Base-by-base conservation (phyloP, 495 filamentous ascomycete genomes). In the Letharia lupina region DNA sequence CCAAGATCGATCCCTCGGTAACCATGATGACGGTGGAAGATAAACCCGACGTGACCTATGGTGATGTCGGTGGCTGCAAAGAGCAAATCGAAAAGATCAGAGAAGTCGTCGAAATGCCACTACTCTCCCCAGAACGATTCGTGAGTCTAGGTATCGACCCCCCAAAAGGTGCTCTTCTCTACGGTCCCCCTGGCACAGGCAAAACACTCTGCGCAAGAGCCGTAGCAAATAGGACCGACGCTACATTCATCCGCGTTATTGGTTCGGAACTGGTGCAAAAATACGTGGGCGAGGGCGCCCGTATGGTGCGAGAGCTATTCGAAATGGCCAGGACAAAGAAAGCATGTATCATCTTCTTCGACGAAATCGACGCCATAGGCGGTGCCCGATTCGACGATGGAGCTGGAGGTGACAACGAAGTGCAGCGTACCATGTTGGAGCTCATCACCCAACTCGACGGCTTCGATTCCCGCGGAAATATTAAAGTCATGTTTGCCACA, bases 1-100 rank as follows among this genome's bases (percentile, higher is more conserved):
- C 94, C 15, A 98, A 98, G 82, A 98, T 98, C 83, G 94, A 98
- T 74, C 93, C 94, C 61, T 94, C 89, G 70, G 94, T 98, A 70
- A 98, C 94, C 61, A 98, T 98, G 94, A 98, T 98, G 94, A 97
- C 94, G 20, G 94, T 98, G 63, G 94, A 98, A 80, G 94, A 98
- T 77, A 98, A 98, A 82, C 94, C 94, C 18, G 94, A 98, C 77
- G 94, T 98, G 61, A 98, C 94, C 68, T 98, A 98, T 74, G 93
- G 94, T 68, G 94, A 98, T 79, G 95, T 98, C 23, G 94, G 94
- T 72, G 94, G 94, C 65, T 97, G 93, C 85, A 98, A 98, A 79
- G 94, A 98, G 75, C 94, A 98, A 75, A 96, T 98, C 48, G 94
- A 98, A 82, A 98, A 98, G 80, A 85, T 98, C 70, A 85, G 94